Evolutionary conservation across 2,329 filamentous ascomycete species (phyloP).

Genomic region (Blastomyces parvus): DNA sequence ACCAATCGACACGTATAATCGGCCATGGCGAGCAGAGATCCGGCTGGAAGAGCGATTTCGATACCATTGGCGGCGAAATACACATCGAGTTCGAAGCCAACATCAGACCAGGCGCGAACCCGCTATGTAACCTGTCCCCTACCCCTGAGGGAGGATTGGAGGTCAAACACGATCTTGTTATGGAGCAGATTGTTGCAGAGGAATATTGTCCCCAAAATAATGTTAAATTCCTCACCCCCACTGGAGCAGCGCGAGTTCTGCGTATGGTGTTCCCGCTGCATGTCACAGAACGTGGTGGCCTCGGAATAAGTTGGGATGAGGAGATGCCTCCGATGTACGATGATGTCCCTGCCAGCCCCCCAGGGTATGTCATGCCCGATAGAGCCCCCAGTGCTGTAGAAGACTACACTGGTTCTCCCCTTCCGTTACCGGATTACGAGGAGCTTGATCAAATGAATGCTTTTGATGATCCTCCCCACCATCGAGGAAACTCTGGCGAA

Average conservation of each 20-base stretch:
- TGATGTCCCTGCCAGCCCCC: constrained; percentile 80
- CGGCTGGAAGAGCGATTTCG: constrained; percentile 81
- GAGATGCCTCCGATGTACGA: constrained; percentile 90
- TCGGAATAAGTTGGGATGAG: constrained; percentile 95
- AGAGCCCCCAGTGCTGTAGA: constrained; percentile 34
- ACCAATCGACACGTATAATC: constrained; percentile 66
- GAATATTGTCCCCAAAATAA: constrained; percentile 66
- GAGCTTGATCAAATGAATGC: constrained; percentile 39
- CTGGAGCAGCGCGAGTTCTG: constrained; percentile 80
- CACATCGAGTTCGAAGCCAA: constrained; percentile 67
- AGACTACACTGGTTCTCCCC: constrained; percentile 38
- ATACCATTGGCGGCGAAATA: constrained; percentile 59
- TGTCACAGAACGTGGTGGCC: constrained; percentile 72
- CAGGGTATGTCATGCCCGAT: constrained; percentile 49
- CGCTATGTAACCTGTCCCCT: constrained; percentile 64
- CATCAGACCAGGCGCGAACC: constrained; percentile 53
- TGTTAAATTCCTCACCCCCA: constrained; percentile 68
- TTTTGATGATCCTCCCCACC: neutral
- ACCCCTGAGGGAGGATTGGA: constrained; percentile 59
- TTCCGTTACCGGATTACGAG: constrained; percentile 35
- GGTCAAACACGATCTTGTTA: constrained; percentile 73
- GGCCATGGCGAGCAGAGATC: constrained; percentile 71
- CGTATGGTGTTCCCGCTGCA: constrained; percentile 81
- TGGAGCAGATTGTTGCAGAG: constrained; percentile 90
- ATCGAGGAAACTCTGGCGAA: neutral